A percentile compares a stretch with the other conserved stretches of the same genome.
Conservation (phyloP, 805 yeast genomes). For the Ogataea ramenticola region DNA sequence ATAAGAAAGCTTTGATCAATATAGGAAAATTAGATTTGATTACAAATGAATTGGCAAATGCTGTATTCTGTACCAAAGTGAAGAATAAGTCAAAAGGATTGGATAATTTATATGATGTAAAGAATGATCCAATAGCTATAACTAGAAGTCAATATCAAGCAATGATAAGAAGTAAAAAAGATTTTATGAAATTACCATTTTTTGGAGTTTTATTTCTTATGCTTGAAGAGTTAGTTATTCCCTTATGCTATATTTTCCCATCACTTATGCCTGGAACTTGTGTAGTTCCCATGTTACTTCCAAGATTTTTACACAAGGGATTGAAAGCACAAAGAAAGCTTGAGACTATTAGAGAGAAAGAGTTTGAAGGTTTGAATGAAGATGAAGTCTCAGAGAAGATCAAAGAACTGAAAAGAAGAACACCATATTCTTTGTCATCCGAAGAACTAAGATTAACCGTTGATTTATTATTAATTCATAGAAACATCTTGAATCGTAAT, state of each 20-base stretch:
- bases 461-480: neutral
- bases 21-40: conserved; percentile 9
- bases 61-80: conserved; percentile 16
- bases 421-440: conserved; percentile 3
- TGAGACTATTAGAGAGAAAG: conserved; percentile 6
- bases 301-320: conserved; percentile 13
- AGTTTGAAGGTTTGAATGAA: conserved; percentile 44
- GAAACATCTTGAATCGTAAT: conserved; percentile 24
- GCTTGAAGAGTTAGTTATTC: conserved; percentile 51
- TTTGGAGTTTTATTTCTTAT: conserved; percentile 48
- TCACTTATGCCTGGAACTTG: conserved; percentile 57
- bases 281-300: conserved; percentile 39
- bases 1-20: conserved; percentile 11
- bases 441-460: neutral
- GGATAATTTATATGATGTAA: too few species aligned
- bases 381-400: conserved; percentile 33
- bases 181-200: conserved; percentile 47
- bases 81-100: conserved; percentile 8
- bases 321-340: neutral
- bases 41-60: conserved; percentile 18
- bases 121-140: conserved; percentile 8
- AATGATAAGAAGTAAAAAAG: conserved; percentile 41
- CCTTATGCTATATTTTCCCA: conserved; percentile 46
- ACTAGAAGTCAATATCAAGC: conserved; percentile 41
- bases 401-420: conserved; percentile 42